Conservation (phyloP, 2,329 filamentous ascomycete species). For the Zopfia rhizophila region DNA sequence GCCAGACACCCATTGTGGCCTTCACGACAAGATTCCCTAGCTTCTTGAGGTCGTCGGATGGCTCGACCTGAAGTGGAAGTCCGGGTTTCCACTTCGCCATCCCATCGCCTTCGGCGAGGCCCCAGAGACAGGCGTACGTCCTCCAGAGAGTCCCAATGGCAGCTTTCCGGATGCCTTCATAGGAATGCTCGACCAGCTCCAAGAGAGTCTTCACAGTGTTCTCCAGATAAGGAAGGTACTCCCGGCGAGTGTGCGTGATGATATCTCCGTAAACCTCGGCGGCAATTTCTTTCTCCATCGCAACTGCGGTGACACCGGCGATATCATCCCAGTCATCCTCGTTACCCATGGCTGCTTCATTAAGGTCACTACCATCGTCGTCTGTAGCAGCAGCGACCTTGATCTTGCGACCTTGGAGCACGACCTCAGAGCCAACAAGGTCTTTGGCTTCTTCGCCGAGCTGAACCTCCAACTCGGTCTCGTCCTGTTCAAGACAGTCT, state of each 20-base stretch:
- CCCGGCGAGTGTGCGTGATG: slow-evolving; percentile 83
- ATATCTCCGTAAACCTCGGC: slow-evolving; percentile 95
- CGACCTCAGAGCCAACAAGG: slow-evolving; percentile 78
- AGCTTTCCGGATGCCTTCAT: slow-evolving; percentile 93
- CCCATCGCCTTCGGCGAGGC: slow-evolving; percentile 81
- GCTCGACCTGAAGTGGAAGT: slow-evolving; percentile 81
- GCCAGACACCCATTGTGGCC: slow-evolving; percentile 85
- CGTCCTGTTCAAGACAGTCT: slow-evolving; percentile 87
- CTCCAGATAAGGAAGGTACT: slow-evolving; percentile 86
- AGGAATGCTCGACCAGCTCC: slow-evolving; percentile 85
- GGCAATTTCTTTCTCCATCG: slow-evolving; percentile 96
- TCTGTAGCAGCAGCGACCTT: slow-evolving; percentile 74
- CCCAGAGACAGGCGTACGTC: slow-evolving; percentile 90
- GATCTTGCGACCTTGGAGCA: slow-evolving; percentile 84
- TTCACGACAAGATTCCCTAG: slow-evolving; percentile 87
- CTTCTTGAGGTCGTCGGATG: slow-evolving; percentile 81
- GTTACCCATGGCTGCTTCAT: slow-evolving; percentile 69
- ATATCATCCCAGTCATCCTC: slow-evolving; percentile 88
- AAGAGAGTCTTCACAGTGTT: slow-evolving; percentile 85
- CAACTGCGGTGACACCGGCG: slow-evolving; percentile 85
- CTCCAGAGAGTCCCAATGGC: slow-evolving; percentile 93
- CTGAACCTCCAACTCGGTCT: slow-evolving; percentile 80
- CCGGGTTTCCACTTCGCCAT: slow-evolving; percentile 88
- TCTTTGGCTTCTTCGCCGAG: slow-evolving; percentile 79
- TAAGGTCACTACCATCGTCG: slow-evolving; percentile 70